phyloP scores from a whole-genome alignment of 2,329 filamentous ascomycete species.

The Peltaster fructicola region DNA sequence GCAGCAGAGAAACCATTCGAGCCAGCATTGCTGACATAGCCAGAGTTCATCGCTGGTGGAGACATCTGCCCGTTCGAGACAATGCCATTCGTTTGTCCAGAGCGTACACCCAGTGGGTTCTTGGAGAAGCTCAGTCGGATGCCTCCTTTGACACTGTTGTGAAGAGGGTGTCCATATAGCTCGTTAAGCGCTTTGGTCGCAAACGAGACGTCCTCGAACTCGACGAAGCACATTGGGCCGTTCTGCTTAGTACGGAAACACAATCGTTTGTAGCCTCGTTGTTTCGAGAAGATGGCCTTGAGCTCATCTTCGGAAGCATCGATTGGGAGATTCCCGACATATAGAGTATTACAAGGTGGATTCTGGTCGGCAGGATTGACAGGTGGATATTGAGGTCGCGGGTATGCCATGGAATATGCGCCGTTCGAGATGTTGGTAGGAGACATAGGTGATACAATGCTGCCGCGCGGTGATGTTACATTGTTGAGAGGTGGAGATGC shows the following conservation, averaged over 20 bases:
- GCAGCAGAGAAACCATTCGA: constrained; percentile 29
- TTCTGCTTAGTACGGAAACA: constrained; percentile 92
- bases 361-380: constrained; percentile 93
- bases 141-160: constrained; percentile 86
- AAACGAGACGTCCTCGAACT: constrained; percentile 85
- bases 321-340: constrained; percentile 88
- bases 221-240: constrained; percentile 96
- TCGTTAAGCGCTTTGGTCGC: constrained; percentile 84
- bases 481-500: constrained; percentile 38
- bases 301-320: constrained; percentile 91
- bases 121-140: constrained; percentile 95
- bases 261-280: constrained; percentile 85
- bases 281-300: constrained; percentile 81
- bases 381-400: constrained; percentile 55
- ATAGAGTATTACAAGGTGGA: constrained; percentile 91
- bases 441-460: constrained; percentile 32
- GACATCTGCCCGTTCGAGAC: constrained; percentile 32
- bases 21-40: constrained; percentile 36
- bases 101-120: constrained; percentile 84
- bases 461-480: constrained; percentile 32
- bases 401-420: constrained; percentile 41
- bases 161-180: constrained; percentile 69
- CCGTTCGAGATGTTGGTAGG: constrained; percentile 36
- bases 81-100: constrained; percentile 45
- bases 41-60: constrained; percentile 34